phyloP scores from a whole-genome alignment of 495 filamentous ascomycete species.

The Cryomyces antarcticus region DNA sequence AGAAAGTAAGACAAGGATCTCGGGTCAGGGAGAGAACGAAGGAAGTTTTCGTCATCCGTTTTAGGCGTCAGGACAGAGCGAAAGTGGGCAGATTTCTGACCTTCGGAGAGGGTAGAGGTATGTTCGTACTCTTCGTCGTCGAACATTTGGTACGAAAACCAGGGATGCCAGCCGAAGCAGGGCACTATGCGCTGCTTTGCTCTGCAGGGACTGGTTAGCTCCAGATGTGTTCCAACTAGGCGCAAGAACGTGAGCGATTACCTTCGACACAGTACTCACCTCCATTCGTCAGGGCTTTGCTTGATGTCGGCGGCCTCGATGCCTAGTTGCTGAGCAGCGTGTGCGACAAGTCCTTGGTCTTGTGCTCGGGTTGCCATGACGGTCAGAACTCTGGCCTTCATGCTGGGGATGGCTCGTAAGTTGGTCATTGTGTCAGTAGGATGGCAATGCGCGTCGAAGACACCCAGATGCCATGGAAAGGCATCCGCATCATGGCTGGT shows the following conservation, averaged over 20 bases:
- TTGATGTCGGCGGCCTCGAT: constrained; percentile 11
- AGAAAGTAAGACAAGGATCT: constrained; percentile 46
- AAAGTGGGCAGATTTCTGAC: constrained; percentile 51
- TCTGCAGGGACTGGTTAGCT: background rate
- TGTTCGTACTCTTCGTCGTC: constrained; percentile 32
- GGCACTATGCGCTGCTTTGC: constrained; percentile 36
- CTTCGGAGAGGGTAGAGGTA: constrained; percentile 18
- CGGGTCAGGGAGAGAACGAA: constrained; percentile 49
- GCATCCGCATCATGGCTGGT: background rate
- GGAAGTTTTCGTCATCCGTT: constrained; percentile 38
- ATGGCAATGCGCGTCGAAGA: constrained; percentile 90
- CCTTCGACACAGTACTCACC: too few species aligned
- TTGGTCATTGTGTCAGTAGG: constrained; percentile 88
- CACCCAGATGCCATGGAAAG: constrained; percentile 72
- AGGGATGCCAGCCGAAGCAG: constrained; percentile 95
- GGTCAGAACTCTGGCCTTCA: constrained; percentile 60
- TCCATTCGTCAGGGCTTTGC: background rate
- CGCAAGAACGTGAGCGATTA: too few species aligned
- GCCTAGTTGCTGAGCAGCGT: constrained; percentile 34
- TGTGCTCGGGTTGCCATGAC: constrained; percentile 77
- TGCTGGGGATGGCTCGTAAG: constrained; percentile 41
- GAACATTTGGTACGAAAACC: constrained; percentile 82
- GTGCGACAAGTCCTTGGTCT: constrained; percentile 68
- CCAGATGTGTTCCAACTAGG: background rate
- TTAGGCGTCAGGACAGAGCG: constrained; percentile 38